These are phyloP conservation scores for Aspergillus haitiensis DNA, from an alignment of 495 filamentous ascomycete species.

Conservation along the genomic window DNA sequence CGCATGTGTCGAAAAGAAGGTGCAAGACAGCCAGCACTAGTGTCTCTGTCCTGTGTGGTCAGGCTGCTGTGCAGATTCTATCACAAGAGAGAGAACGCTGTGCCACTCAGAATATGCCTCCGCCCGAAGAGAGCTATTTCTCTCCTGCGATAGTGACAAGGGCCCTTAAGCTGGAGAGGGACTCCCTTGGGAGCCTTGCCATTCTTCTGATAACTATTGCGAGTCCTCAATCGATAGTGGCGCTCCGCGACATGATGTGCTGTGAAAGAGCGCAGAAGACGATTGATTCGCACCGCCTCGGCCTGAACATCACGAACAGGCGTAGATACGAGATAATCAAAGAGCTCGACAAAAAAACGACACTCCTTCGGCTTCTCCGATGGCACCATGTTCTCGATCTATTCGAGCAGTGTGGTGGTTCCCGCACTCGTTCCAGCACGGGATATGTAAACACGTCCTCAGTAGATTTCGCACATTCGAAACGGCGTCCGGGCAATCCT, in stretches of 20 bases:
- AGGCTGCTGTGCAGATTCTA: no score
- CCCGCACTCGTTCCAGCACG: background rate
- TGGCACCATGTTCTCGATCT: background rate
- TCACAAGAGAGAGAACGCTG: no score
- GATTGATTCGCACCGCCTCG: background rate
- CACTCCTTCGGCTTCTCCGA: background rate
- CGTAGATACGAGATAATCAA: background rate
- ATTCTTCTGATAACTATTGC: background rate
- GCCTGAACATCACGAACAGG: background rate
- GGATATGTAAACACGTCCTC: background rate
- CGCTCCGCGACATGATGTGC: background rate
- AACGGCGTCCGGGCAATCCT: background rate
- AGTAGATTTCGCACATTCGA: background rate
- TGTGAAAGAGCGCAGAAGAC: background rate
- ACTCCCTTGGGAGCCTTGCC: background rate
- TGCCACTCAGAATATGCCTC: no score
- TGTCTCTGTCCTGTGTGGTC: no score
- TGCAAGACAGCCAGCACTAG: no score
- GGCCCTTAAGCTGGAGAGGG: no score
- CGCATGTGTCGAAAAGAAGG: no score
- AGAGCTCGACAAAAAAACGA: background rate
- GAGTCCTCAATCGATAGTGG: background rate
- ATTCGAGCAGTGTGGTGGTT: background rate
- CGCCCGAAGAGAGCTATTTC: no score
- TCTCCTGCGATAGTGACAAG: no score